Base-by-base conservation (phyloP, 805 yeast genomes). In the Cyberlindnera petersonii region DNA sequence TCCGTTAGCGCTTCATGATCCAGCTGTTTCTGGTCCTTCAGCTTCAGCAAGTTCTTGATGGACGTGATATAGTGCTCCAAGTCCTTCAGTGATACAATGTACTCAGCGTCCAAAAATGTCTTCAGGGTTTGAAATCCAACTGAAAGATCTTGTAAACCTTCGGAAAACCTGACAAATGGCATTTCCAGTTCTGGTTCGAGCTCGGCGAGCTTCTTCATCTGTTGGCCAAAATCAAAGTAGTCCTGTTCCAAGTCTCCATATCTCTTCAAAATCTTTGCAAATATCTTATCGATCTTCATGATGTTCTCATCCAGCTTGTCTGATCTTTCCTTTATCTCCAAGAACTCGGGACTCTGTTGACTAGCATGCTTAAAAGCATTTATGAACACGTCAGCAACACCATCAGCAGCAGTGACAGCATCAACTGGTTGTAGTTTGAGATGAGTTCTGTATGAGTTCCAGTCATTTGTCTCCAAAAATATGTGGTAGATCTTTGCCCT, bases 331-430 rank as follows among this genome's bases (percentile, higher is more conserved):
- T 77, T 79, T 29, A 91, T 87, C 49, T 83, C 93, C 35, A 81
- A 70, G 50, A 91, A 86, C 54, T 86, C 96, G 31, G 82, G 77
- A 45, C 75, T 77, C 52, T 80, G 86, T 35, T 69, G 63, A 33
- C 73, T 68, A 5, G 82, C 80, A 34, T 86, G 81, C 40, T 91
- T 82, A 55, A 91, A 86, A n/a, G 95, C 95, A 56, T 91, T 91
- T 82, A 91, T 84, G 30, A 93, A 79, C 3, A 85, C 82, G 56
- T 91, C 98, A 0, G 95, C 80, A n/a, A 91, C 72, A 11, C 86
- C 79, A 35, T 93, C 98, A 3, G 56, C 52, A 6, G 54, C 49
- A 11, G 50, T 35, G 15, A 35, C 37, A 6, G 44, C 32, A 9
- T 56, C 55, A 5, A 42, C 39, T 11, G 42, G 17, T 16, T 47